Base-by-base conservation (phyloP, 1,284 basidiomycete genomes). In the Amylostereum chailletii region DNA sequence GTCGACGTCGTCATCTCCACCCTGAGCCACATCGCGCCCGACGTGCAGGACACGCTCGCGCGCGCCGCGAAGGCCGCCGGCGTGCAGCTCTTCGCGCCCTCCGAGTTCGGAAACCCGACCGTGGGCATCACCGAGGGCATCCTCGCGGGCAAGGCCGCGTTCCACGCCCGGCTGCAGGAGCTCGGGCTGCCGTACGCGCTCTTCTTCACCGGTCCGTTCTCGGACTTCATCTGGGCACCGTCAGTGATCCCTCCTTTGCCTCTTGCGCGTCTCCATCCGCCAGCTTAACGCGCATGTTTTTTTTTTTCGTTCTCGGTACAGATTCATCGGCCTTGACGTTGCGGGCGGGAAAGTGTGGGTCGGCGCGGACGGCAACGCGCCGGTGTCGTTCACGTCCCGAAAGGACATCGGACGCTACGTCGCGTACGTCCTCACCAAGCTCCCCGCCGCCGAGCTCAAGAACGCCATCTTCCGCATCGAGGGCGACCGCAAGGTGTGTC, bases 391-490 rank as follows among this genome's bases (percentile, higher is more conserved):
- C 49, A 68, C 70, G 0, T 51, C 63, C 27, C 50, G 62, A 34
- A 51, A 49, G 1, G 69, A 73, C 47, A 59, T 69, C 34, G 60
- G 37, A 56, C 62, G 66, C n/a, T 74, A 66, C 46, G 43, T 68
- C 26, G 69, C 62, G 8, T 58, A 72, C 48, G 56, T 64, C 41
- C 60, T 72, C 32, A 65, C 64, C 26, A 57, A 61, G 4, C 51
- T 71, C 7, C 61, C 65, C 0, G 36, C 42, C 1, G 54, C 57
- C 8, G 57, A 65, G 37, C 57, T 71, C 19, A 54, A 64, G 8
- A 51, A 62, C 52, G 53, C 50, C 2, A 60, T 55, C 5, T 65
- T 72, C 58, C 65, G 63, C 32, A 60, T 73, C 34, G 59, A 74
- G 53, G 69, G 66, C 8, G 62, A 69, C 43, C 66, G 64, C 27